These are phyloP conservation scores for Chrysochromulina parva DNA, from an alignment of 78 protist genomes.

Conservation along the genomic window DNA sequence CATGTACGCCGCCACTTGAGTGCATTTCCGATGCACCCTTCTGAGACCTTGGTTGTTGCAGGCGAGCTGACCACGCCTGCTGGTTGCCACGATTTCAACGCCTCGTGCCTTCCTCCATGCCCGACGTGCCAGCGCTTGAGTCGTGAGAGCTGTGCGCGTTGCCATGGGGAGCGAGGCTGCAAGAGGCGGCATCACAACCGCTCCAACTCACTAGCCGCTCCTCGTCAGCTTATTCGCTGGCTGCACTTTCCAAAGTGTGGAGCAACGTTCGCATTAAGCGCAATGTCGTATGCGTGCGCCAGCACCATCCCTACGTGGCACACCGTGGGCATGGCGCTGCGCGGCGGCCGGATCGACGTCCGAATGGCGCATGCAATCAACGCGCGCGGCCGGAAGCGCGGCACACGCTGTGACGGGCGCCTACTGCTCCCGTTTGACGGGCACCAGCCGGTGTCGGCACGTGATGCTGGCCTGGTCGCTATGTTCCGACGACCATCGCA, in stretches of 20 bases:
- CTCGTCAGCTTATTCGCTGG: neutral
- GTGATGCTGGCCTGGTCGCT: neutral
- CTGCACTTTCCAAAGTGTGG: slow-evolving; percentile 13
- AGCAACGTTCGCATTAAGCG: neutral
- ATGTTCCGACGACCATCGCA: slow-evolving; percentile 1
- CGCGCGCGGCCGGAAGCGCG: neutral
- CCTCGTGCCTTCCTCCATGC: no score
- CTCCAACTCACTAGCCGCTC: no score
- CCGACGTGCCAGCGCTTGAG: no score
- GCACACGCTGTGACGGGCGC: neutral
- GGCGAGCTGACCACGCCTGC: no score
- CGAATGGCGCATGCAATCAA: neutral
- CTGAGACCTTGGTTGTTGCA: no score
- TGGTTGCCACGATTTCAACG: no score
- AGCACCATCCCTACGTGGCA: neutral
- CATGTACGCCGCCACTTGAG: no score
- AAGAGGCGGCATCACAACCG: no score
- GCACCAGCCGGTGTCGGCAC: neutral
- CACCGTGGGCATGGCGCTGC: neutral
- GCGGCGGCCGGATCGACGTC: neutral
- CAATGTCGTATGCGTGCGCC: neutral
- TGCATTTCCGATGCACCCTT: no score
- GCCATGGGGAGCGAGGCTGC: no score
- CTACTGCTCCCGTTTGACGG: neutral
- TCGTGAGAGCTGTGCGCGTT: no score